A percentile compares a stretch with the other conserved stretches of the same genome.
Evolutionary conservation across 169 alveolate species (phyloP).

Genomic region (Eimeria maxima): DNA sequence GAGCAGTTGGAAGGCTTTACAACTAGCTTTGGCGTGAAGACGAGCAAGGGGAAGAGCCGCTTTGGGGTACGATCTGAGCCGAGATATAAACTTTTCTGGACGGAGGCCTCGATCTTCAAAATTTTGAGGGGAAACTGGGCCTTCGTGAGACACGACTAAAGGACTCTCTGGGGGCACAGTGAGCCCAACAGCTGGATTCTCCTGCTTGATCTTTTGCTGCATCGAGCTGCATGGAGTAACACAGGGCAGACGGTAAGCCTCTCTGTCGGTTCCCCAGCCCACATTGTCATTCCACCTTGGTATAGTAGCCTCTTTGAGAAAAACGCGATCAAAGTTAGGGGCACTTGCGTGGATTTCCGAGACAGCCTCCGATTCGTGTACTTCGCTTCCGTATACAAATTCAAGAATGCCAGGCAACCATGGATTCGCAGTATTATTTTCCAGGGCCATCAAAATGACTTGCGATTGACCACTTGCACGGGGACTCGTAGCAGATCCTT

Average conservation of each 20-base stretch:
- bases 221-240: slow-evolving; percentile 7
- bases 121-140: not conserved
- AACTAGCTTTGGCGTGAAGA: not conserved
- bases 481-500: not conserved
- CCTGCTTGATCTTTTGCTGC: not conserved
- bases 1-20: slow-evolving; percentile 18
- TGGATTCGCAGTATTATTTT: not conserved
- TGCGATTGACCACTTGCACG: not conserved
- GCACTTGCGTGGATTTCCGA: not conserved
- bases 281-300: not conserved
- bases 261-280: not conserved
- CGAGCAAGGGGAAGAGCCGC: not conserved
- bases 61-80: not conserved
- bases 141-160: not conserved
- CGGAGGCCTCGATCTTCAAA: not conserved
- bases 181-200: not conserved
- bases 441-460: not conserved
- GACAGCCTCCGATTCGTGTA: not conserved
- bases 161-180: not conserved
- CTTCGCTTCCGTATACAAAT: not conserved
- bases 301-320: not conserved
- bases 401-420: slow-evolving; percentile 16
- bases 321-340: not conserved
- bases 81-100: not conserved
- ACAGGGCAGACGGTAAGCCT: not conserved